phyloP scores from a whole-genome alignment of 176 grass and related monocot genomes.

The Musa itinerans region DNA sequence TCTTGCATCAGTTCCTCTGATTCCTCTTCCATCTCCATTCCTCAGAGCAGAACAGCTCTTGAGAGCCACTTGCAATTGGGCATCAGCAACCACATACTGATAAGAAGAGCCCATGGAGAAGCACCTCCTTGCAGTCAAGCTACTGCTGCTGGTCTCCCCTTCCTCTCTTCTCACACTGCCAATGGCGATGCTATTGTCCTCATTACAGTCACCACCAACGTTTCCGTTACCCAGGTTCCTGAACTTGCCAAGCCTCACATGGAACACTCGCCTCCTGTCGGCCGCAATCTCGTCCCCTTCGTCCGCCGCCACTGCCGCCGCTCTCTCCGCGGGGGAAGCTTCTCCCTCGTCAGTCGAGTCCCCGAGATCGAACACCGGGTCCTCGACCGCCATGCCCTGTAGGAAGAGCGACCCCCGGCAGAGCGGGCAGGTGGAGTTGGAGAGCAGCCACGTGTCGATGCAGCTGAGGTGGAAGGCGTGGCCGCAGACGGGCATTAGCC shows the following conservation, averaged over 20 bases:
- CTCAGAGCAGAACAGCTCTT: constrained; percentile 17
- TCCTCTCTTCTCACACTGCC: constrained; percentile 42
- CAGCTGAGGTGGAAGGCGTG: constrained; percentile 85
- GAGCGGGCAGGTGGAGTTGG: constrained; percentile 91
- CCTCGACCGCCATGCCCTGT: constrained; percentile 29
- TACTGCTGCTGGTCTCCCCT: constrained; percentile 79
- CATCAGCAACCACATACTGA: constrained; percentile 69
- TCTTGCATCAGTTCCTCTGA: constrained; percentile 26
- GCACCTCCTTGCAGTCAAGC: constrained; percentile 86
- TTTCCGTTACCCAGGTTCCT: constrained; percentile 52
- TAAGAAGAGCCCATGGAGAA: constrained; percentile 88
- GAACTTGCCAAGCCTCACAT: constrained; percentile 81
- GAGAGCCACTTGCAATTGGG: constrained; percentile 59
- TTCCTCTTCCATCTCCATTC: constrained; percentile 17
- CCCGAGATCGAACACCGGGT: constrained; percentile 43
- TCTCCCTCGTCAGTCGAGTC: constrained; percentile 40
- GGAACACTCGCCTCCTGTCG: constrained; percentile 47
- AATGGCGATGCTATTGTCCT: constrained; percentile 21
- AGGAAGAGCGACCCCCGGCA: constrained; percentile 62
- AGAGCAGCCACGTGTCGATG: constrained; percentile 91
- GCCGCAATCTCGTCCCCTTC: constrained; percentile 6
- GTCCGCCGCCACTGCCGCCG: too few relatives aligned
- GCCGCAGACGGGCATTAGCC: constrained; percentile 67
- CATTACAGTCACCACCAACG: constrained; percentile 1
- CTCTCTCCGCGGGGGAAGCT: background rate